These are phyloP conservation scores for Talaromyces sp. DNA, from an alignment of 2,329 filamentous ascomycete species.

Conservation along the genomic window DNA sequence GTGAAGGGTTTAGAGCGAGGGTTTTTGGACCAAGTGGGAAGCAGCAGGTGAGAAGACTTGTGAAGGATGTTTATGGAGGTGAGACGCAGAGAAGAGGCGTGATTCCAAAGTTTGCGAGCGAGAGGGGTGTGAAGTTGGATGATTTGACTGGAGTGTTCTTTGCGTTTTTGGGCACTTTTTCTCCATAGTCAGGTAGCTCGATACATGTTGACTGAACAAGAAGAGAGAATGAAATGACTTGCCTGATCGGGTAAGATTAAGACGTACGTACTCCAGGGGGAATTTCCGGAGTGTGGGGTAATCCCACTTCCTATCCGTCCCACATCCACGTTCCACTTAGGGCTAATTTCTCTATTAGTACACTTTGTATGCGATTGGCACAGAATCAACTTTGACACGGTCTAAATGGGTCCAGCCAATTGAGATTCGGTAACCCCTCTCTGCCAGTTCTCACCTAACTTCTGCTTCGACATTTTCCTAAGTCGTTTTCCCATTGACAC, in stretches of 20 bases:
- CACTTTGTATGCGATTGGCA: too few species aligned
- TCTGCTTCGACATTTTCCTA: neutral
- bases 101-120: conserved; percentile 27
- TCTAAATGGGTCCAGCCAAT: neutral
- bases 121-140: conserved; percentile 26
- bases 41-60: conserved; percentile 15
- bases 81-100: conserved; percentile 26
- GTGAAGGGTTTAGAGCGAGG: conserved; percentile 27
- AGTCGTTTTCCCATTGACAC: too few species aligned
- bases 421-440: neutral
- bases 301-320: neutral
- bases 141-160: conserved; percentile 25
- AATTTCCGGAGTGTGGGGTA: conserved; percentile 7
- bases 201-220: neutral
- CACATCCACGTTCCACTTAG: neutral
- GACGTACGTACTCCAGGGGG: neutral
- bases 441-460: neutral
- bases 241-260: neutral
- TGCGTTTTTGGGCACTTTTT: conserved; percentile 2
- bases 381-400: too few species aligned
- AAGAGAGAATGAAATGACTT: neutral
- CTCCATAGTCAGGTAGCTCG: neutral
- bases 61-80: conserved; percentile 25
- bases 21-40: conserved; percentile 30
- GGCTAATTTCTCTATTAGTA: too few species aligned